phyloP scores from a whole-genome alignment of 78 protist genomes.

The Planoprotostelium fungivorum region DNA sequence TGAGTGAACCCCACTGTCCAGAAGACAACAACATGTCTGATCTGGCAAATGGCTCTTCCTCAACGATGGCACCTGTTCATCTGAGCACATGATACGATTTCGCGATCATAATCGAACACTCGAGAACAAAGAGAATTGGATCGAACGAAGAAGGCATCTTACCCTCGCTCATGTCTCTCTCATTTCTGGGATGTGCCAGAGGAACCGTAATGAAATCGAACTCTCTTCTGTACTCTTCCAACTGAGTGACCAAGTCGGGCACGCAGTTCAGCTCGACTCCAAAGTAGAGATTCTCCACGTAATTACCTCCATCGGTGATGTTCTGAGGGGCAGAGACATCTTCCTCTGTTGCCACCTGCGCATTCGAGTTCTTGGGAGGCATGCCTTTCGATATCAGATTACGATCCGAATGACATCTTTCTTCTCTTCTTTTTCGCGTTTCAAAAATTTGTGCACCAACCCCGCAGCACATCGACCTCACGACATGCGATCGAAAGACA shows the following conservation, averaged over 20 bases:
- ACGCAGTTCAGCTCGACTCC: neutral
- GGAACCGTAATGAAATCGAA: slow-evolving; percentile 40
- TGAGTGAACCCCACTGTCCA: slow-evolving; percentile 34
- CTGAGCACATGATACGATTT: too few relatives aligned
- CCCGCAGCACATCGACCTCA: too few relatives aligned
- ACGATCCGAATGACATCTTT: too few relatives aligned
- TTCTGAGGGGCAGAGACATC: neutral
- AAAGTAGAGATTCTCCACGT: neutral
- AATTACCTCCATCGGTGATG: neutral
- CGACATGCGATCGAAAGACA: too few relatives aligned
- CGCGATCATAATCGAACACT: too few relatives aligned
- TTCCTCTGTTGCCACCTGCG: neutral
- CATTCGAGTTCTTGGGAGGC: too few relatives aligned
- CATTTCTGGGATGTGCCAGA: slow-evolving; percentile 36
- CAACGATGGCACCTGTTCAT: too few relatives aligned
- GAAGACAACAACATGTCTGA: slow-evolving; percentile 49
- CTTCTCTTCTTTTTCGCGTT: too few relatives aligned
- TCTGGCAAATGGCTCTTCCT: slow-evolving; percentile 59
- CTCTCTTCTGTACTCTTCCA: slow-evolving; percentile 1
- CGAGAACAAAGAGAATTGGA: neutral
- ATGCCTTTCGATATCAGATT: too few relatives aligned
- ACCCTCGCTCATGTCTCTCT: slow-evolving; percentile 13
- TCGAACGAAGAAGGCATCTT: neutral
- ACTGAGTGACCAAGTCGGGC: neutral
- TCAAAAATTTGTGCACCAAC: too few relatives aligned